Base-by-base conservation (phyloP, 202 grass and related monocot genomes). In the Hordeum pubiflorum region DNA sequence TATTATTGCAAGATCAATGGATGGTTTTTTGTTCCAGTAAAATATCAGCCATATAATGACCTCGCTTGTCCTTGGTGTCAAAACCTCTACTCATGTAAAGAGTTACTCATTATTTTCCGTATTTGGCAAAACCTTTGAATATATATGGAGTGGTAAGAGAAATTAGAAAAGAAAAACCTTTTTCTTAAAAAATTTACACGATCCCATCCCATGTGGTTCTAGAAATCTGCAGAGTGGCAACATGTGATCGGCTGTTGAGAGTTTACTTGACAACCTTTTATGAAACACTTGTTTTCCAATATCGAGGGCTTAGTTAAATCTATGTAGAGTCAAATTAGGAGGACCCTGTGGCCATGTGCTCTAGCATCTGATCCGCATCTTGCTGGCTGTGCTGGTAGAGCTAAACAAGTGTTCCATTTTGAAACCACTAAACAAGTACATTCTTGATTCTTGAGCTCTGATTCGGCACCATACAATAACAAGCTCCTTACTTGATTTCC, bases 281-380 rank as follows among this genome's bases (percentile, higher is more conserved):
- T 31, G 65, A 5, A 41, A 9, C 21, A 15, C 15, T 72, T 29
- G 27, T 48, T 48, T 39, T 62, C 84, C 24, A 17, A 64, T 58
- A 76, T 56, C 18, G 70, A 29, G 10, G 43, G 39, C 41, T 85
- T 76, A 32, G 54, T 72, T 81, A 46, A 85, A 36, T 81, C 37
- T 82, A 66, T 38, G 15, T 59, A 66, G 82, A 73, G 87, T 89
- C 87, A 82, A 85, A 85, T 85, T 29, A 18, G 27, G 43, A 71
- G 24, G 63, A 82, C 14, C 44, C 64, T 39, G 5, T 77, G 65
- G 37, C 82, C 87, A 89, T 85, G 87, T 89, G 82, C 72, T 21
- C 2, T 7, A 50, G 78, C 82, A 85, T 89, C 82, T 85, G 78
- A 89, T 89, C 65, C 18, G 72, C 73, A 82, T 82, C 87, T 85